A percentile compares a stretch with the other conserved stretches of the same genome.
Conservation (phyloP, 306 rosid genomes). For the Vigna hirtella region DNA sequence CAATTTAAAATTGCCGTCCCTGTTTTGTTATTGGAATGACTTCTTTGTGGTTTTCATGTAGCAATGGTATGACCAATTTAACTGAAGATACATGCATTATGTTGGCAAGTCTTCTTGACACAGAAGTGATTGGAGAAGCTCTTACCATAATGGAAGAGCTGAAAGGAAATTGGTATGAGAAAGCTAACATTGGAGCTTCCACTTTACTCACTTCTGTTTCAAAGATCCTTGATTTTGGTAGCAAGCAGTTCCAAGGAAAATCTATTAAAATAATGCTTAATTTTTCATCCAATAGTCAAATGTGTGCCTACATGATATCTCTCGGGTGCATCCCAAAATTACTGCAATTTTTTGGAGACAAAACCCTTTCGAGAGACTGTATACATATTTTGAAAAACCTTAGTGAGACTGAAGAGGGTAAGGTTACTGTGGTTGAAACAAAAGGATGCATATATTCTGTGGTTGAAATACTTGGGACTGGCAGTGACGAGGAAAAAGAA, state of each 20-base stretch:
- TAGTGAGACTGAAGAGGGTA: constrained; percentile 58
- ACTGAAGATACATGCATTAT: constrained; percentile 60
- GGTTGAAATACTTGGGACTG: constrained; percentile 60
- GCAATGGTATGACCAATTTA: constrained; percentile 53
- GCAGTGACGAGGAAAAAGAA: constrained; percentile 66
- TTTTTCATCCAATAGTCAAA: constrained; percentile 55
- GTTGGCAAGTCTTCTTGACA: constrained; percentile 62
- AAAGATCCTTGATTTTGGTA: constrained; percentile 64
- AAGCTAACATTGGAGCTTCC: constrained; percentile 50
- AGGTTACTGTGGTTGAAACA: constrained; percentile 60
- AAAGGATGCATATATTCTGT: constrained; percentile 74
- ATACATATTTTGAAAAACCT: constrained; percentile 62
- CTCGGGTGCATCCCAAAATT: constrained; percentile 69
- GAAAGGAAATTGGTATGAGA: constrained; percentile 50
- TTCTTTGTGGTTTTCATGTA: constrained; percentile 51
- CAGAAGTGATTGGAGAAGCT: constrained; percentile 69
- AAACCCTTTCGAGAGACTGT: constrained; percentile 51
- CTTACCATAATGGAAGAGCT: constrained; percentile 70
- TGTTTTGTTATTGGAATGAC: constrained; percentile 26
- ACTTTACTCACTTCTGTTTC: constrained; percentile 56
- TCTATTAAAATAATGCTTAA: constrained; percentile 60
- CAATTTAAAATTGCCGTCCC: not conserved
- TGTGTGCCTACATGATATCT: constrained; percentile 59
- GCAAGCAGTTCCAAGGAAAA: constrained; percentile 53
- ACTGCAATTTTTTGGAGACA: constrained; percentile 59